Conservation (phyloP, 805 yeast species). For the Wickerhamomyces chaumierensis region DNA sequence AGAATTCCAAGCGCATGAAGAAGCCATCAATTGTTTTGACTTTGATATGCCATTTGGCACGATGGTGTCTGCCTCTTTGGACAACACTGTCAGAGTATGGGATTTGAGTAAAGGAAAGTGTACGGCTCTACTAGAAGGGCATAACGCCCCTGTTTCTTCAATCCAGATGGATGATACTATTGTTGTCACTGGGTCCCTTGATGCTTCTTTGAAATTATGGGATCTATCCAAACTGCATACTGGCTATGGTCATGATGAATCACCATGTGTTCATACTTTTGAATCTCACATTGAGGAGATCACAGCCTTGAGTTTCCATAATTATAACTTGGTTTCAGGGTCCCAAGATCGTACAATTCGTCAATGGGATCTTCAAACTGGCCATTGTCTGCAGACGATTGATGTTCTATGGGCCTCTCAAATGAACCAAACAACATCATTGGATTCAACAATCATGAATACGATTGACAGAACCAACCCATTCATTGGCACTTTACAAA, state of each 20-base stretch:
- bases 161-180: conserved; percentile 43
- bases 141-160: conserved; percentile 45
- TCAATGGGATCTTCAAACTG: conserved; percentile 63
- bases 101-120: conserved; percentile 51
- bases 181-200: conserved; percentile 47
- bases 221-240: conserved; percentile 26
- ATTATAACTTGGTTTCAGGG: conserved; percentile 49
- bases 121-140: conserved; percentile 46
- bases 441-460: conserved; percentile 5
- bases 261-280: conserved; percentile 35
- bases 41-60: conserved; percentile 70
- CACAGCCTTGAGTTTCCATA: conserved; percentile 47
- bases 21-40: conserved; percentile 44
- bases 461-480: conserved; percentile 19
- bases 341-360: conserved; percentile 63
- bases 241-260: conserved; percentile 10
- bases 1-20: conserved; percentile 40
- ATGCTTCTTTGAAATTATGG: conserved; percentile 56
- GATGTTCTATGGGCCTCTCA: conserved; percentile 55
- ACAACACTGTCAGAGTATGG: conserved; percentile 76
- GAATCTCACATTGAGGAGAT: conserved; percentile 60
- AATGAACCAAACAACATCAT: conserved; percentile 8
- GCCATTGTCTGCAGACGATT: conserved; percentile 57
- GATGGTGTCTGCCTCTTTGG: conserved; percentile 66
- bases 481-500: conserved; percentile 57